phyloP scores from a whole-genome alignment of 345 rosid genomes.

The Microthlaspi erraticum region DNA sequence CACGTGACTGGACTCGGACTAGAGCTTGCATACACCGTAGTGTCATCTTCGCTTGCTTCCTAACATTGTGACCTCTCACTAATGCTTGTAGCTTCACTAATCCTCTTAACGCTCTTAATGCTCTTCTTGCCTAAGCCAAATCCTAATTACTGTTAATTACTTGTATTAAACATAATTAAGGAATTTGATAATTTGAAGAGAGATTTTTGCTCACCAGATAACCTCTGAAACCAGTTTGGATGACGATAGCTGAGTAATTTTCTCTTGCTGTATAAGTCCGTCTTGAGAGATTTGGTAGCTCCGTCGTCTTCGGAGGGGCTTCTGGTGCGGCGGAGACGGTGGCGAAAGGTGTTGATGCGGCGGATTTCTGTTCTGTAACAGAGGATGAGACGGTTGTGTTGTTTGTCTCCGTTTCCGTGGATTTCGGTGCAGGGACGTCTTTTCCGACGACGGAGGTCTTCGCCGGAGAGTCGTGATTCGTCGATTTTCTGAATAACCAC shows the following conservation, averaged over 20 bases:
- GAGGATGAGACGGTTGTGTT: slow-evolving; percentile 7
- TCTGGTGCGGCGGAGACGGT: slow-evolving; percentile 53
- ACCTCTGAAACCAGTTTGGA: slow-evolving; percentile 85
- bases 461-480: slow-evolving; percentile 52
- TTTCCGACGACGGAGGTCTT: slow-evolving; percentile 13
- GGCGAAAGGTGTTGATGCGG: slow-evolving; percentile 29
- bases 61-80: slow-evolving; percentile 85
- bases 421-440: slow-evolving; percentile 6
- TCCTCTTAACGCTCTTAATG: slow-evolving; percentile 74
- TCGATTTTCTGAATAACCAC: slow-evolving; percentile 71
- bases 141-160: neutral
- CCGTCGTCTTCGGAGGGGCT: slow-evolving; percentile 43
- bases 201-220: slow-evolving; percentile 62
- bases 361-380: slow-evolving; percentile 47
- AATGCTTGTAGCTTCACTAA: slow-evolving; percentile 82
- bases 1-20: slow-evolving; percentile 78
- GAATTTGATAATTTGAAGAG: neutral
- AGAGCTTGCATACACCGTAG: slow-evolving; percentile 87
- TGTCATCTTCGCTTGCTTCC: slow-evolving; percentile 88
- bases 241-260: slow-evolving; percentile 55
- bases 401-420: neutral
- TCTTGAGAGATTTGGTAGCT: slow-evolving; percentile 39
- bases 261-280: slow-evolving; percentile 52
- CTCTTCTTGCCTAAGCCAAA: slow-evolving; percentile 62
- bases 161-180: neutral